phyloP scores from a whole-genome alignment of 2,329 filamentous ascomycete genomes.

The Biscogniauxia sp. region DNA sequence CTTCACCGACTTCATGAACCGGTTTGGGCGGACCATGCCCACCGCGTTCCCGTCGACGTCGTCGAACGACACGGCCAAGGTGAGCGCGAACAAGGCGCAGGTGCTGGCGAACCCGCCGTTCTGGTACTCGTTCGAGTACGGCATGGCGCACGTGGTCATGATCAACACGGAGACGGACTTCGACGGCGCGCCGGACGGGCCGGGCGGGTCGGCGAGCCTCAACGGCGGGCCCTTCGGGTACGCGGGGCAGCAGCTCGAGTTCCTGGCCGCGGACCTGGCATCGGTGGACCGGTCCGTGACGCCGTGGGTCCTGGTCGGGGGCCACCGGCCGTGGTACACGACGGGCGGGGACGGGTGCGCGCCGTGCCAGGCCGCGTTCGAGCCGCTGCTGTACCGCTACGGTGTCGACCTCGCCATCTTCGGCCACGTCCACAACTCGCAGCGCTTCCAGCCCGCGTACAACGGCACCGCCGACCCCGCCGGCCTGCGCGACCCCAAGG shows the following conservation, averaged over 20 bases:
- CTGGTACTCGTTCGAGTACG: constrained; percentile 61
- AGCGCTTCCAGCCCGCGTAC: constrained; percentile 47
- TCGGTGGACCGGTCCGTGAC: constrained; percentile 55
- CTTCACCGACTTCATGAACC: constrained; percentile 58
- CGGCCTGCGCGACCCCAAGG: constrained; percentile 37
- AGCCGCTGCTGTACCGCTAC: constrained; percentile 52
- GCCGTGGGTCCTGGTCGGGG: constrained; percentile 50
- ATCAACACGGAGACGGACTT: constrained; percentile 60
- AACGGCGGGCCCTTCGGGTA: constrained; percentile 50
- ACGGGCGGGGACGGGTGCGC: constrained; percentile 38
- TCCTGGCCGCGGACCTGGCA: constrained; percentile 53
- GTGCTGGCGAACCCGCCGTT: constrained; percentile 50
- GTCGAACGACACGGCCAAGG: constrained; percentile 37
- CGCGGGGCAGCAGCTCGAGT: constrained; percentile 49
- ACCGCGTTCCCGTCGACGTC: constrained; percentile 50
- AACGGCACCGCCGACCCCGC: constrained; percentile 36
- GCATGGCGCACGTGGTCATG: constrained; percentile 54
- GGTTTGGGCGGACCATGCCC: constrained; percentile 53
- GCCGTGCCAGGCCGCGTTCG: constrained; percentile 51
- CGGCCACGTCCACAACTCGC: constrained; percentile 58
- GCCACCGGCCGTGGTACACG: constrained; percentile 48
- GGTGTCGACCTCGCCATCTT: constrained; percentile 57
- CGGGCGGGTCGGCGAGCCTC: constrained; percentile 39
- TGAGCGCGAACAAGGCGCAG: constrained; percentile 44
- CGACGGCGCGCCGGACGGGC: constrained; percentile 44